These are phyloP conservation scores for Coemansia javaensis DNA, from an alignment of 192 early-diverging fungal species.

Conservation along the genomic window DNA sequence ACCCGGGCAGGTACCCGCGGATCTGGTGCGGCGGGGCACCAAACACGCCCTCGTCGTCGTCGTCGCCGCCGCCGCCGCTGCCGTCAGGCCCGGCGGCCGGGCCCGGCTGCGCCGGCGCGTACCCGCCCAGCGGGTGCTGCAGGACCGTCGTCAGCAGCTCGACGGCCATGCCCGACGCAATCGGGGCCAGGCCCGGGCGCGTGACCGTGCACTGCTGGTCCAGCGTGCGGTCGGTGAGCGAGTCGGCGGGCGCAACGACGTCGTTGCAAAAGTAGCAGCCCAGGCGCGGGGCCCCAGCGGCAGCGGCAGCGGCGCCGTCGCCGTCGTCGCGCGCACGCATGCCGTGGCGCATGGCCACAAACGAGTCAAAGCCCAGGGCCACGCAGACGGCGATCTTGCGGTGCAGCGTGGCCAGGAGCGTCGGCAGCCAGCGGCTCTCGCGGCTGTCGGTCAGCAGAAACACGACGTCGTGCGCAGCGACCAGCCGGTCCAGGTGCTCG, in stretches of 20 bases:
- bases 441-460: conserved; percentile 93
- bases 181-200: conserved; percentile 86
- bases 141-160: conserved; percentile 86
- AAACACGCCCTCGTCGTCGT: conserved; percentile 44
- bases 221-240: conserved; percentile 85
- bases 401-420: conserved; percentile 68
- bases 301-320: neutral
- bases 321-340: conserved; percentile 27
- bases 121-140: conserved; percentile 60
- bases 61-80: conserved; percentile 7
- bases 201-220: conserved; percentile 99
- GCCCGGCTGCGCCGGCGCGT: conserved; percentile 34
- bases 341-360: conserved; percentile 95
- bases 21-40: conserved; percentile 94
- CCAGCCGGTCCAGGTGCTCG: conserved; percentile 56
- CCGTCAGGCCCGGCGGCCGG: neutral
- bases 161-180: conserved; percentile 81
- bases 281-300: conserved; percentile 30
- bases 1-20: conserved; percentile 82
- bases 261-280: conserved; percentile 99
- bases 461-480: conserved; percentile 75
- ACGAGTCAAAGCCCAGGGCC: conserved; percentile 94
- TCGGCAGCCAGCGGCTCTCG: conserved; percentile 94
- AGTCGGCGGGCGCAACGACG: conserved; percentile 93
- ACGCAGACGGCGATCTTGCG: conserved; percentile 85